A percentile compares a stretch with the other conserved stretches of the same genome.
Conservation (phyloP, 2,329 filamentous ascomycete species). For the Volutella citrinella region DNA sequence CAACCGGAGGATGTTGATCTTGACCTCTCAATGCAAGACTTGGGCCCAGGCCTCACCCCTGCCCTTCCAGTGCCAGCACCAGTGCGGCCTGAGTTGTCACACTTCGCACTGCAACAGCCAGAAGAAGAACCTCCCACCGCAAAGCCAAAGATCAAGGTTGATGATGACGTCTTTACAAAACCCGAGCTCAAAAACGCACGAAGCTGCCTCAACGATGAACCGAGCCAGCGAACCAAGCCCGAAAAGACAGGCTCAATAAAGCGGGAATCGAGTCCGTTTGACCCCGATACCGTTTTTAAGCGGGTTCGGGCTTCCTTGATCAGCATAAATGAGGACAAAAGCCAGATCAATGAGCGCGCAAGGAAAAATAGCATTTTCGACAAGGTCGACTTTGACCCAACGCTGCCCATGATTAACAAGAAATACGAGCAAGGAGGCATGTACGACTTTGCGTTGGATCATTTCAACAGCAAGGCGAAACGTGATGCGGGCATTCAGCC, state of each 20-base stretch:
- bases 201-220: constrained; percentile 47
- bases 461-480: constrained; percentile 27
- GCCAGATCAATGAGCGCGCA: constrained; percentile 18
- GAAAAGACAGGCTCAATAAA: constrained; percentile 38
- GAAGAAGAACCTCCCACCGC: constrained; percentile 11
- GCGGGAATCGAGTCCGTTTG: constrained; percentile 55
- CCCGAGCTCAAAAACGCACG: constrained; percentile 58
- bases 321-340: constrained; percentile 16
- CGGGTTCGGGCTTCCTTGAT: constrained; percentile 48
- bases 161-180: constrained; percentile 50
- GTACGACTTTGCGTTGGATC: constrained; percentile 43
- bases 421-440: constrained; percentile 57
- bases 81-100: constrained; percentile 7
- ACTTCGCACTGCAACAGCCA: constrained; percentile 13
- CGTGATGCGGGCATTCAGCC: constrained; percentile 35
- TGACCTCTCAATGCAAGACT: constrained; percentile 29
- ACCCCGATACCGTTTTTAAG: constrained; percentile 57
- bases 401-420: constrained; percentile 51
- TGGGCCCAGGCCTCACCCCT: constrained; percentile 11
- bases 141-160: constrained; percentile 17
- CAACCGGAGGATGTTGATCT: constrained; percentile 42
- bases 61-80: constrained; percentile 10
- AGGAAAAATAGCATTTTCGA: constrained; percentile 50
- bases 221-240: constrained; percentile 27
- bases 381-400: constrained; percentile 52